Evolutionary conservation across 106 monocot genomes (phyloP), one percentile per base, ranked within the genome.

Genomic region (Acorus gramineus): DNA sequence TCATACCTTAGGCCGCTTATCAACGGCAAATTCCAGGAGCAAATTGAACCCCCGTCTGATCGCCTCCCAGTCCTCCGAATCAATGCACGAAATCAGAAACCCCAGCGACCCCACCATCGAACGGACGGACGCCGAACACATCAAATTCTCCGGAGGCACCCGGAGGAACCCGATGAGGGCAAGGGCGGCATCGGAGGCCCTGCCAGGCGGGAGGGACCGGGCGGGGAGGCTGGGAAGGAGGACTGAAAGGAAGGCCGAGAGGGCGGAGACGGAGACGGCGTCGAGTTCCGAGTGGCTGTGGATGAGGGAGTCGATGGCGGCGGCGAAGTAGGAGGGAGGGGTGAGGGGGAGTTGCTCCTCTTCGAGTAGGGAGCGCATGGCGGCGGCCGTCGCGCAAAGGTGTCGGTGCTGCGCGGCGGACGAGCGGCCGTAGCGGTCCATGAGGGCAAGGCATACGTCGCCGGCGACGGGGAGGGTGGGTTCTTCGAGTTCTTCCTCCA

Each of bases 371-470:
- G 91, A 85, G 11, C 74, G 85, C 77, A 91, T 79, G 71, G 91
- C 96, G 47, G 81, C 82, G 60, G 91, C 96, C 42, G 81, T 79
- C 49, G 96, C 96, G 71, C 82, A 83, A 62, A 96, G 87, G 80
- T 96, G 96, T 63, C 85, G 84, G 70, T 96, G 96, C 76, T 96
- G 96, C 45, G 80, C 76, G 49, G 91, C 85, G 56, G 85, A 64
- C 45, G 96, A 96, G 42, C 68, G 71, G 14, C 65, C 63, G 74
- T 96, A 96, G 45, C 96, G 90, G 47, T 78, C 72, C 56, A 85
- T 83, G 11, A 96, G 74, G 58, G 80, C 67, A 49, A 72, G 47
- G 73, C 87, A 96, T 13, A 91, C 48, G 82, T 95, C 96, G 43
- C 44, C 48, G 48, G 52, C 71, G 3, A 53, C 60, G 47, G 28